A percentile compares a stretch with the other conserved stretches of the same genome.
These are phyloP conservation scores for Abelmoschus esculentus DNA, from an alignment of 345 rosid genomes.

Conservation along the genomic window DNA sequence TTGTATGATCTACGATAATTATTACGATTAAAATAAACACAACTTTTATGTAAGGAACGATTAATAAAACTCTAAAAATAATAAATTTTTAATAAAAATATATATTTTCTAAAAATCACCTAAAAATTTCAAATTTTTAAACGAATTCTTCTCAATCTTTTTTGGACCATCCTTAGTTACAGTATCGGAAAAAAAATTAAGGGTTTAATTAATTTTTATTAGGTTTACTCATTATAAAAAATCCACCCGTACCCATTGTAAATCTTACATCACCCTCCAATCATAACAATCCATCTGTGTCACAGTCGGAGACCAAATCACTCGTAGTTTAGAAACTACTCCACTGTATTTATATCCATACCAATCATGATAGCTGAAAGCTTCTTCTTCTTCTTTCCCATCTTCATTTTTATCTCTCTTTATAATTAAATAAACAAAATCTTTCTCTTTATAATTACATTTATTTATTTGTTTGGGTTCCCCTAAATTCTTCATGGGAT, in stretches of 20 bases:
- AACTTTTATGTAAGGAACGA: too few species aligned
- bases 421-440: not conserved
- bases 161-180: too few species aligned
- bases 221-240: not conserved
- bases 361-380: constrained; percentile 4
- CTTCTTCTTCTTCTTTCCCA: too few species aligned
- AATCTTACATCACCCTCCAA: constrained; percentile 2
- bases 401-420: not conserved
- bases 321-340: not conserved
- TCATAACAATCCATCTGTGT: not conserved
- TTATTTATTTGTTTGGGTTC: not conserved
- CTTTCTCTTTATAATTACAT: not conserved
- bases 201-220: too few species aligned
- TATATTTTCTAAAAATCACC: too few species aligned
- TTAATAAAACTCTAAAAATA: too few species aligned
- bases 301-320: not conserved
- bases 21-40: too few species aligned
- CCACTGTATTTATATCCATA: not conserved
- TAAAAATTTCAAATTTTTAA: too few species aligned
- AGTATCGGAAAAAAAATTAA: too few species aligned
- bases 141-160: too few species aligned
- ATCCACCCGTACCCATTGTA: not conserved
- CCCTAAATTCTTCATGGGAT: constrained; percentile 45
- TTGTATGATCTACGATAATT: too few species aligned
- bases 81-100: too few species aligned